Evolutionary conservation across 805 yeast species (phyloP), one percentile per base, ranked within the genome.

Genomic region (Wickerhamiella cacticola): DNA sequence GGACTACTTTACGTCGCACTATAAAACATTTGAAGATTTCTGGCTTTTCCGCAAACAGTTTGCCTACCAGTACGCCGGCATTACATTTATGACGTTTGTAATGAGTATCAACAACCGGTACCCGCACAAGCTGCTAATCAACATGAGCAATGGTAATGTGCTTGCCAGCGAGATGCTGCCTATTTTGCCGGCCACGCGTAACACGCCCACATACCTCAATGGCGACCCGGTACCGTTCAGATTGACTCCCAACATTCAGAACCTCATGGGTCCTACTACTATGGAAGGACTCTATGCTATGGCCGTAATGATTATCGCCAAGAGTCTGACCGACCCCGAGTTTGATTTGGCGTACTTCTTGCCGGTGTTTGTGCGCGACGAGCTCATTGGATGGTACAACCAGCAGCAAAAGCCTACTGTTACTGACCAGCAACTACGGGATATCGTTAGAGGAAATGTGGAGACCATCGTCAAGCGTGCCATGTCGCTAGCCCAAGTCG

Each of bases 151-250:
- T 2, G 99, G 98, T 52, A 77, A 78, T 55, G 89, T 89, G 10
- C 84, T 92, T 79, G 87, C 96, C 0, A 78, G 89, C 5, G 98
- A 94, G 59, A 88, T 92, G 95, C 69, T 92, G 48, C 98, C 98
- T 13, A 57, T 64, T 4, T 51, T 67, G 43, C 67, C 68, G 4
- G 63, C 70, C 5, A 46, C 69, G 43, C 71, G 78, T 51, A 75
- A 77, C 2, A 75, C 82, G 0, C 99, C 99, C 22, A 71, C 89
- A 22, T 88, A 89, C 71, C 81, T 81, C 61, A 86, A 88, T 55
- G 77, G 87, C 13, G 99, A 92, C 61, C 78, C 87, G 53, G 96
- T 92, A 44, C 97, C 98, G 40, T 92, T 92, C 73, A 74, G 99
- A 60, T 72, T 92, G 59, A 89, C 98, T 5, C 98, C 99, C 18